Conservation (phyloP, 371 early-diverging fungal species). For the Batrachochytrium dendrobatidis region DNA sequence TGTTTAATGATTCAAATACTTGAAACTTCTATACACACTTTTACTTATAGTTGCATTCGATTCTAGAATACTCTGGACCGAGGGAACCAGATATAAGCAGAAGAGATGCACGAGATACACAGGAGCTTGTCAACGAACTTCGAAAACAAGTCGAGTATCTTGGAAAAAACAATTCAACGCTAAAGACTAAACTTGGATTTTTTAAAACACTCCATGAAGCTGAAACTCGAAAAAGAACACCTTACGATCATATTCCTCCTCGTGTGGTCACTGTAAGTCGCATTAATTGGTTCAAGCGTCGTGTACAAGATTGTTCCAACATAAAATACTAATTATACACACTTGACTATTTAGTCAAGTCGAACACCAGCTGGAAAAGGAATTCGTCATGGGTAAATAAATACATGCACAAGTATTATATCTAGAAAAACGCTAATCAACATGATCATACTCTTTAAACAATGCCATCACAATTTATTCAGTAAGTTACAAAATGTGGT, state of each 20-base stretch:
- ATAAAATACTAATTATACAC: background rate
- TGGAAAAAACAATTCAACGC: constrained; percentile 26
- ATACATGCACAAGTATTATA: background rate
- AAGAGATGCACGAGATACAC: constrained; percentile 21
- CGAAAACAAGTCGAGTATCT: constrained; percentile 29
- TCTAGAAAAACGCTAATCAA: background rate
- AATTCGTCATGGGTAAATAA: background rate
- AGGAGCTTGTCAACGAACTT: constrained; percentile 31
- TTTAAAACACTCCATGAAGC: constrained; percentile 43
- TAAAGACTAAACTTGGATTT: constrained; percentile 34
- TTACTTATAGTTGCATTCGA: background rate
- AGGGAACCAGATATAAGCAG: background rate
- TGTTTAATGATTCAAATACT: background rate
- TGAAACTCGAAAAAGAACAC: constrained; percentile 30
- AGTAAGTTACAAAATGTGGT: too few relatives aligned
- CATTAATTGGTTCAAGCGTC: background rate
- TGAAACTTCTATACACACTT: background rate
- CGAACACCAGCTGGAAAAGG: background rate
- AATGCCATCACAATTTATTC: too few relatives aligned
- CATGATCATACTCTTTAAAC: too few relatives aligned
- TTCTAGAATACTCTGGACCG: background rate
- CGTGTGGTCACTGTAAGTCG: constrained; percentile 32
- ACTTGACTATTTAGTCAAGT: background rate
- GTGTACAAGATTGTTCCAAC: background rate
- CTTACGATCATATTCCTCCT: constrained; percentile 45